phyloP scores from a whole-genome alignment of 305 asterid species.

The Fraxinus greggii region DNA sequence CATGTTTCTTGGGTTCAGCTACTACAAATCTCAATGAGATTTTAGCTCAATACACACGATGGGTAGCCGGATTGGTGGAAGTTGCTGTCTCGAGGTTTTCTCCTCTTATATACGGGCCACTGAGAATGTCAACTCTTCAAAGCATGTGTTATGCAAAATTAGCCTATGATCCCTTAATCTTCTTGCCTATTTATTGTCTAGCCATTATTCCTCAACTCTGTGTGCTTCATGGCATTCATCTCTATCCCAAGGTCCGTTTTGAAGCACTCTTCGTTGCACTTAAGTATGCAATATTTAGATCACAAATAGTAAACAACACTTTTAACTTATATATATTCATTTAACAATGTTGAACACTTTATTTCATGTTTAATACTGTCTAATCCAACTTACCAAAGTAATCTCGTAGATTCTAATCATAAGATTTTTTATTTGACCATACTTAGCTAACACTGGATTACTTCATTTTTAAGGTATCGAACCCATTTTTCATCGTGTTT shows the following conservation, averaged over 20 bases:
- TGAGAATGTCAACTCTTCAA: conserved; percentile 51
- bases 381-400: background rate
- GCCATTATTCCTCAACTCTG: conserved; percentile 62
- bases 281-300: background rate
- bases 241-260: conserved; percentile 55
- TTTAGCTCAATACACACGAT: conserved; percentile 55
- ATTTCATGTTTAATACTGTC: background rate
- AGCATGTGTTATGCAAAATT: conserved; percentile 50
- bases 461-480: conserved; percentile 45
- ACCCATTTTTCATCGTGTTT: conserved; percentile 46
- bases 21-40: conserved; percentile 48
- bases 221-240: conserved; percentile 45
- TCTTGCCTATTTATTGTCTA: conserved; percentile 42
- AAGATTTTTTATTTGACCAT: background rate
- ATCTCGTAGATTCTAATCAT: background rate
- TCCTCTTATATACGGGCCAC: conserved; percentile 52
- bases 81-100: conserved; percentile 50
- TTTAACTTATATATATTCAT: background rate
- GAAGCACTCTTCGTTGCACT: background rate
- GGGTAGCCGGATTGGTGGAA: conserved; percentile 52
- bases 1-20: conserved; percentile 62
- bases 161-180: conserved; percentile 34
- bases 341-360: background rate
- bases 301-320: background rate
- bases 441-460: background rate